Evolutionary conservation across 805 yeast genomes (phyloP), one percentile per base, ranked within the genome.

Genomic region (Maudiozyma bulderi): DNA sequence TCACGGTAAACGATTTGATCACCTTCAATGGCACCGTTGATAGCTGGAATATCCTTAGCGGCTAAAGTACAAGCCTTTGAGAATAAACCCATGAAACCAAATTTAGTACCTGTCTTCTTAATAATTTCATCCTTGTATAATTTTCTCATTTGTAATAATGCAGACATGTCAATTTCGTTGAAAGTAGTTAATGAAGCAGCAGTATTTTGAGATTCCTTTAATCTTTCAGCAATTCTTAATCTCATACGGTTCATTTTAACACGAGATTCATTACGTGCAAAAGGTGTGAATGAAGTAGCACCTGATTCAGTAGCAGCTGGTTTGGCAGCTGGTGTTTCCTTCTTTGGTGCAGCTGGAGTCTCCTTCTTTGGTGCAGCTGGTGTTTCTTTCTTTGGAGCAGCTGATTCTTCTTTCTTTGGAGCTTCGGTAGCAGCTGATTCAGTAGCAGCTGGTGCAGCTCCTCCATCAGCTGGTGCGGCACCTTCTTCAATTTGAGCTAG

Each of bases 201-300:
- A 49, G 98, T 90, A 78, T 93, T 93, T 74, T 91, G 99, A 35
- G 98, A 86, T 77, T 93, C 98, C 87, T 91, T 91, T 67, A 91
- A 84, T 74, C 99, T 87, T 77, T 91, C 98, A 52, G 99, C 96
- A 58, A 93, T 93, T 78, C 99, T 87, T 73, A 87, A 73, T 75
- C 99, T 85, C 98, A 91, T 93, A 77, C 99, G 86, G 82, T 90
- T 93, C 98, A 91, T 91, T 78, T 91, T 91, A 56, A 93, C 95
- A 68, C 89, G 81, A 66, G 82, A 85, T 74, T 93, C 98, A 53
- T 73, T 71, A 75, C 99, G 86, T 51, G 93, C 77, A 65, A 86
- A 87, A 35, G 77, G 59, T 40, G 75, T 73, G 42, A 70, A 61
- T 33, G 76, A 63, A 10, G 62, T 54, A 6, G 72, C 52, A 29